Percentiles rank a stretch among this genome's conserved stretches.
Evolutionary conservation across 164 flowering plant species (phyloP).

Genomic region (Magnolia sinica): DNA sequence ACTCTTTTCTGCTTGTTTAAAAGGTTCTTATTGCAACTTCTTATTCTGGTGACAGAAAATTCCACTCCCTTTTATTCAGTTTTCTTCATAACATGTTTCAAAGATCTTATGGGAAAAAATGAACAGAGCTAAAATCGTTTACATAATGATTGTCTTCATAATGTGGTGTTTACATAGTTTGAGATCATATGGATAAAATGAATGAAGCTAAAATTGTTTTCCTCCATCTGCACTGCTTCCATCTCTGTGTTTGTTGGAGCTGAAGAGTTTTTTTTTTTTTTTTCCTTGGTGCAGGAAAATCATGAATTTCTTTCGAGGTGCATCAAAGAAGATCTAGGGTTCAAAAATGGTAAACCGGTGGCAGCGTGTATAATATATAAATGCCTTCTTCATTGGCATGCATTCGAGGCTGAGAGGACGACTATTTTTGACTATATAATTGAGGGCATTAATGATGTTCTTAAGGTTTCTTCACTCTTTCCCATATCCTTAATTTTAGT

Average conservation of each 20-base stretch:
- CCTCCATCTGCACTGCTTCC: background rate
- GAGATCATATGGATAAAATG: background rate
- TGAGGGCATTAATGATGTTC: conserved; percentile 67
- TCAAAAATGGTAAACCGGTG: conserved; percentile 77
- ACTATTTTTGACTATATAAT: conserved; percentile 79
- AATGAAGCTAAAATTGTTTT: background rate
- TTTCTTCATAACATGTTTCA: background rate
- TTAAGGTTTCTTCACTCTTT: conserved; percentile 49
- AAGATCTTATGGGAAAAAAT: background rate
- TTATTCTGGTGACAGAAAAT: background rate
- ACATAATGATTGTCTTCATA: background rate
- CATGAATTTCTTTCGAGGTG: conserved; percentile 75
- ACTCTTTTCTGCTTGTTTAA: background rate
- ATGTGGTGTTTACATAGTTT: background rate
- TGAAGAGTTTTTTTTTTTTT: conserved; percentile 4
- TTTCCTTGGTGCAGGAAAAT: conserved; percentile 59
- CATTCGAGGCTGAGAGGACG: conserved; percentile 93
- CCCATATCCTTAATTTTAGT: background rate
- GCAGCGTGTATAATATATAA: conserved; percentile 88
- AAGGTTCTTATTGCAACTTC: background rate
- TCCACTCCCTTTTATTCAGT: background rate
- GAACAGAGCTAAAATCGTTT: background rate
- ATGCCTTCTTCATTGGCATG: conserved; percentile 84
- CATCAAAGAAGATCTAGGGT: conserved; percentile 81
- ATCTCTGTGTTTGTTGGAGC: background rate